These are phyloP conservation scores for Fusarium floridanum DNA, from an alignment of 2,329 filamentous ascomycete genomes.

Conservation along the genomic window DNA sequence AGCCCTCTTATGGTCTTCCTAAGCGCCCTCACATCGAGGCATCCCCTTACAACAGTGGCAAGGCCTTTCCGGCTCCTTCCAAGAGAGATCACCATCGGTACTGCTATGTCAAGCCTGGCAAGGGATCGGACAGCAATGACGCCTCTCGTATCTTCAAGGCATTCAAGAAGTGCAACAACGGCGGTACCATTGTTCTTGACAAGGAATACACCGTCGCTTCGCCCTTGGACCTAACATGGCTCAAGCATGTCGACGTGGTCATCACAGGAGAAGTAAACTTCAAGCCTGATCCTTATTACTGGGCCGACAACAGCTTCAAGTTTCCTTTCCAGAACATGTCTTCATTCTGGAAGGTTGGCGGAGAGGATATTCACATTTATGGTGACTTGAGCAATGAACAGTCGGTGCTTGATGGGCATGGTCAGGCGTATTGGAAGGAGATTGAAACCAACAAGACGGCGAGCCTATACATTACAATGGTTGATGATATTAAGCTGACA, in stretches of 20 bases:
- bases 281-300: slow-evolving; percentile 76
- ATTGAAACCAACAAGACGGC: slow-evolving; percentile 35
- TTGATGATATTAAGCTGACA: slow-evolving; percentile 4
- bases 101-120: slow-evolving; percentile 38
- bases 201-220: slow-evolving; percentile 72
- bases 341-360: slow-evolving; percentile 50
- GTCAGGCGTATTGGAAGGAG: slow-evolving; percentile 43
- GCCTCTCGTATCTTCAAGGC: slow-evolving; percentile 37
- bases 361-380: slow-evolving; percentile 70
- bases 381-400: slow-evolving; percentile 75
- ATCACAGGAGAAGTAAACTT: slow-evolving; percentile 69
- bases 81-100: slow-evolving; percentile 21
- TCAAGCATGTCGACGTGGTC: slow-evolving; percentile 73
- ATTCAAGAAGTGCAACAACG: slow-evolving; percentile 66
- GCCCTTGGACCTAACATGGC: slow-evolving; percentile 73
- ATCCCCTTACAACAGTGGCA: slow-evolving; percentile 35
- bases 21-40: slow-evolving; percentile 35
- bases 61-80: slow-evolving; percentile 32
- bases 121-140: slow-evolving; percentile 30
- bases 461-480: slow-evolving; percentile 63
- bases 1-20: slow-evolving; percentile 15
- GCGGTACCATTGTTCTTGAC: slow-evolving; percentile 72
- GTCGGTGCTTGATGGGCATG: slow-evolving; percentile 69
- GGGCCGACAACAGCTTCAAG: slow-evolving; percentile 74
- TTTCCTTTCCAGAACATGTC: slow-evolving; percentile 76